These are phyloP conservation scores for Gaertneriomyces semiglobifer DNA, from an alignment of 192 early-diverging fungal genomes.

Conservation along the genomic window DNA sequence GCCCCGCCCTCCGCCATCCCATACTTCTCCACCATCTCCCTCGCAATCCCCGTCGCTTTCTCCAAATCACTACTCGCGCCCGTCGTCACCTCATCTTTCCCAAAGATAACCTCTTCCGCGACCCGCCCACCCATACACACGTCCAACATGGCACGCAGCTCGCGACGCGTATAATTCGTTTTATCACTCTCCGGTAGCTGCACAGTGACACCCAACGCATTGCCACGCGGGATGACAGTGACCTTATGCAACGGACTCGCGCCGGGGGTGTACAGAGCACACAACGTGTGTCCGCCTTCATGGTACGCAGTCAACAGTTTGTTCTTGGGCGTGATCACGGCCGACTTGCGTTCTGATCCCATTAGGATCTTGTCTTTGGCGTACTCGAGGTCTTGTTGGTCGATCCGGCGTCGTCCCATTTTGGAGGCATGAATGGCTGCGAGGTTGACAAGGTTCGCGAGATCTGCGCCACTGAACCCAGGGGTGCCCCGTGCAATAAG, in stretches of 20 bases:
- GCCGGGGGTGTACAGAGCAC: slow-evolving; percentile 90
- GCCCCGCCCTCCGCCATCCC: slow-evolving; percentile 80
- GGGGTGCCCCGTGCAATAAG: slow-evolving; percentile 94
- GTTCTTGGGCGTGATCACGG: slow-evolving; percentile 82
- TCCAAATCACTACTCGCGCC: slow-evolving; percentile 90
- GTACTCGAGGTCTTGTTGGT: slow-evolving; percentile 84
- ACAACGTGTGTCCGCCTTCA: slow-evolving; percentile 96
- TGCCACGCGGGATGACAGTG: slow-evolving; percentile 95
- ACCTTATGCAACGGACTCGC: slow-evolving; percentile 97
- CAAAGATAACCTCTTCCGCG: slow-evolving; percentile 97
- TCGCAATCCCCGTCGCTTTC: slow-evolving; percentile 84
- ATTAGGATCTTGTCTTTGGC: slow-evolving; percentile 99
- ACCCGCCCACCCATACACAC: slow-evolving; percentile 98
- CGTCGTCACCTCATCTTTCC: slow-evolving; percentile 86
- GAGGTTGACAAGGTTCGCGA: slow-evolving; percentile 96
- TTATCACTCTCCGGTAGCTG: slow-evolving; percentile 93
- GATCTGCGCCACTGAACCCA: slow-evolving; percentile 99
- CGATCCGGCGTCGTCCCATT: slow-evolving; percentile 67
- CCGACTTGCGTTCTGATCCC: slow-evolving; percentile 92
- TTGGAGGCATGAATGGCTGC: slow-evolving; percentile 94
- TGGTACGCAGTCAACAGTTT: slow-evolving; percentile 95
- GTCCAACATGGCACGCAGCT: slow-evolving; percentile 85
- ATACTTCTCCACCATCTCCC: slow-evolving; percentile 83
- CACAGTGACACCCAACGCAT: slow-evolving; percentile 79
- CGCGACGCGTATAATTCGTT: slow-evolving; percentile 70